Conservation (phyloP, 2,329 filamentous ascomycete genomes). For the Cercospora sp. region DNA sequence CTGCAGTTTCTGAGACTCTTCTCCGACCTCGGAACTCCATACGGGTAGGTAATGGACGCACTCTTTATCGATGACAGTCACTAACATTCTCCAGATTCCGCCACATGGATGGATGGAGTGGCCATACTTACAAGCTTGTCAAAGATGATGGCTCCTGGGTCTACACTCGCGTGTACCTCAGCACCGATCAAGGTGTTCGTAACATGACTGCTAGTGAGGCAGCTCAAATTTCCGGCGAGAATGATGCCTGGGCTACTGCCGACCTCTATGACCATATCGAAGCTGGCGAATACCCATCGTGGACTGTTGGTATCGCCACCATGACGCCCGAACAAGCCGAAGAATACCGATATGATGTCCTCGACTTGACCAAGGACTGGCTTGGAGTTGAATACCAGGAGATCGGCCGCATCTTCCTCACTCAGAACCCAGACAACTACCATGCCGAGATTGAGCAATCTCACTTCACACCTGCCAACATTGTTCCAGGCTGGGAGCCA, state of each 20-base stretch:
- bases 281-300: slow-evolving; percentile 44
- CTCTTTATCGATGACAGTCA: background rate
- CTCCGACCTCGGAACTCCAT: slow-evolving; percentile 52
- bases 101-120: slow-evolving; percentile 25
- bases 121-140: slow-evolving; percentile 38
- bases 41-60: slow-evolving; percentile 42
- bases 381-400: slow-evolving; percentile 48
- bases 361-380: slow-evolving; percentile 58
- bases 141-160: slow-evolving; percentile 52
- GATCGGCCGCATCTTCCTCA: slow-evolving; percentile 53
- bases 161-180: slow-evolving; percentile 38
- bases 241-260: slow-evolving; percentile 53
- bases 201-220: slow-evolving; percentile 51
- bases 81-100: slow-evolving; percentile 6
- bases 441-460: slow-evolving; percentile 54
- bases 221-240: slow-evolving; percentile 48
- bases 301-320: slow-evolving; percentile 49
- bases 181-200: slow-evolving; percentile 49
- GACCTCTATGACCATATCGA: slow-evolving; percentile 50
- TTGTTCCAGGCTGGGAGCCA: slow-evolving; percentile 55
- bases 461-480: slow-evolving; percentile 53
- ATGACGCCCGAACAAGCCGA: slow-evolving; percentile 51
- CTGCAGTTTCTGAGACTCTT: slow-evolving; percentile 56
- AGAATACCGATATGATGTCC: slow-evolving; percentile 54
- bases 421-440: slow-evolving; percentile 57